A percentile compares a stretch with the other conserved stretches of the same genome.
Evolutionary conservation across 768 basidiomycete genomes (phyloP).

Genomic region (Serendipita vermifera): DNA sequence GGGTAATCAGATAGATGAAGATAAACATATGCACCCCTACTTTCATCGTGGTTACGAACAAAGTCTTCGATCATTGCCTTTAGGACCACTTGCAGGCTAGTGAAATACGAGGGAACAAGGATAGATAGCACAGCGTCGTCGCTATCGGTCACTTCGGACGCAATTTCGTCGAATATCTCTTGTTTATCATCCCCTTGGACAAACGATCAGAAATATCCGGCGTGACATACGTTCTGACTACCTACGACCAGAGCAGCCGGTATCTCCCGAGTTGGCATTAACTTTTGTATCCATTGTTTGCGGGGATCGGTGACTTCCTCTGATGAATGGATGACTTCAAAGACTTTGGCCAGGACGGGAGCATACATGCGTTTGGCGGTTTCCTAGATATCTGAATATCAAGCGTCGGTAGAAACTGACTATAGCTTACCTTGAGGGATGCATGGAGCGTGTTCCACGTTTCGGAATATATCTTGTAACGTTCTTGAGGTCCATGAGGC

Average conservation of each 20-base stretch:
- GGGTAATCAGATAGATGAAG: not conserved
- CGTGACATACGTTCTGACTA: not conserved
- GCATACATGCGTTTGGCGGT: not conserved
- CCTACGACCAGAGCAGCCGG: not conserved
- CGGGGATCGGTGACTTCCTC: not conserved
- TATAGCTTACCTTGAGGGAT: not conserved
- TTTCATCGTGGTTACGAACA: not conserved
- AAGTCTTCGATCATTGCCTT: not conserved
- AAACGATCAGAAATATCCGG: not conserved
- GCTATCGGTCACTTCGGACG: not conserved
- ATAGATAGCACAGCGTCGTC: not conserved
- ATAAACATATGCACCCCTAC: not conserved
- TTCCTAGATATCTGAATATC: no score
- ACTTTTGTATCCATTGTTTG: not conserved
- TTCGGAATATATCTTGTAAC: not conserved
- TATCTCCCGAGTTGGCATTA: not conserved
- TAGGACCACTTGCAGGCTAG: not conserved
- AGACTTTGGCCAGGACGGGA: not conserved
- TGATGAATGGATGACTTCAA: not conserved
- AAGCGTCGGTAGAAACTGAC: no score
- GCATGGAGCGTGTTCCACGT: not conserved
- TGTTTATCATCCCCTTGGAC: conserved; percentile 1
- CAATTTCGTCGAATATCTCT: not conserved
- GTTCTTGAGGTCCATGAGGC: not conserved
- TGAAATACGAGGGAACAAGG: not conserved